Evolutionary conservation across 805 yeast species (phyloP), one percentile per base, ranked within the genome.

Genomic region (Kuraishia ogatae): DNA sequence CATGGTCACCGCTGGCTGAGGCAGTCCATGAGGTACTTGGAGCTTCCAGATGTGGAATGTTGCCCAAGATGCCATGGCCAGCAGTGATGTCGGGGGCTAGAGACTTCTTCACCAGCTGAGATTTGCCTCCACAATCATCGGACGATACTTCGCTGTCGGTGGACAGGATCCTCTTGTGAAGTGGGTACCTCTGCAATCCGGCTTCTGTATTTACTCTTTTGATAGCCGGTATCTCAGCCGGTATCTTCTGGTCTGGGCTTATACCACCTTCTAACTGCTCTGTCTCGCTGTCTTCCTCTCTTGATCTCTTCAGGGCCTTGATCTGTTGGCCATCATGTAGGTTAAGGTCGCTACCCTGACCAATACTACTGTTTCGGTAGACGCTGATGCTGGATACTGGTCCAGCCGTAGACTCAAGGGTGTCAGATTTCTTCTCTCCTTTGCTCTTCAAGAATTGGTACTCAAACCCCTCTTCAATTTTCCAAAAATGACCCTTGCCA

Each of bases 401-500:
- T 3, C 43, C 43, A 35, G 43, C n/a, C 13, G 43, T 13, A 35
- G 43, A 35, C 17, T 51, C 39, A 15, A 17, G 24, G 2, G 49
- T 22, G 47, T 29, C 50, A 58, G 58, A 55, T 50, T 62, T 69
- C 62, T 80, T 81, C 51, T 74, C 74, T 55, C 77, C 72, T 63
- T 82, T 80, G 2, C 80, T 83, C 64, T 82, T 86, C 62, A 88
- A 76, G 63, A 93, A 93, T 66, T 85, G 87, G 61, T 82, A 81
- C 67, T 92, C 97, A 64, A 77, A 81, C 4, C 96, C 97, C n/a
- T 80, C 74, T 58, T 85, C 88, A 53, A 93, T 87, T 62, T 86
- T 83, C 99, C 99, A 93, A 69, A 86, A 93, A 71, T 92, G 97
- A 35, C 94, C 94, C 67, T 88, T 88, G 7, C 93, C 91, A 71